Evolutionary conservation across 305 asterid species (phyloP).

Genomic region (Fraxinus floribunda): DNA sequence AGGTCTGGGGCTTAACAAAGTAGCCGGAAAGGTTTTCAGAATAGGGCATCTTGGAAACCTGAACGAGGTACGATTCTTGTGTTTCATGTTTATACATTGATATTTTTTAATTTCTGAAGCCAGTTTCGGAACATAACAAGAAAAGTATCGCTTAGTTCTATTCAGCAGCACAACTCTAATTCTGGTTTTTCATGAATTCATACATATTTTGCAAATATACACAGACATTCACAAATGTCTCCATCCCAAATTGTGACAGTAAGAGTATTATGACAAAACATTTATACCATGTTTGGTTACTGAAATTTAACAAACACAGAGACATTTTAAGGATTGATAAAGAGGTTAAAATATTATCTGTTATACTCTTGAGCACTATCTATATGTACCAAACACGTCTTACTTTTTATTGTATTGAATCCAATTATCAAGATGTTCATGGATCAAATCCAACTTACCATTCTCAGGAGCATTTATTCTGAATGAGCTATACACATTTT

Average conservation of each 20-base stretch:
- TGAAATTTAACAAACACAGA: not conserved
- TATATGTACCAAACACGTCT: not conserved
- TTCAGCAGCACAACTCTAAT: not conserved
- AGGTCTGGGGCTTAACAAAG: constrained; percentile 93
- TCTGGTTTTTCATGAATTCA: not conserved
- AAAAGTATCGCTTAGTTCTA: not conserved
- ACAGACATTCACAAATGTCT: not conserved
- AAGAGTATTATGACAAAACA: not conserved
- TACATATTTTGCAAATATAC: not conserved
- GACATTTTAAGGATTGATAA: not conserved
- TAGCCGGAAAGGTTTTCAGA: constrained; percentile 94
- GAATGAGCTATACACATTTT: constrained; percentile 34
- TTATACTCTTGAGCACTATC: not conserved
- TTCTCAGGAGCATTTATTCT: constrained; percentile 1
- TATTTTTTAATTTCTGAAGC: not conserved
- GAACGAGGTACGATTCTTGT: constrained; percentile 36
- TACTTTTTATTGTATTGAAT: not conserved
- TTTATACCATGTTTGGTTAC: not conserved
- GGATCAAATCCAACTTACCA: not conserved
- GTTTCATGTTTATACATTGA: not conserved
- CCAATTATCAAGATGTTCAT: not conserved
- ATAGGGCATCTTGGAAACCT: constrained; percentile 94
- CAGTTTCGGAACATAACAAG: not conserved
- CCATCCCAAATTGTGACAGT: not conserved
- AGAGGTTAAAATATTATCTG: not conserved